phyloP scores from a whole-genome alignment of 2,329 filamentous ascomycete species.

The Colletotrichum cereale region DNA sequence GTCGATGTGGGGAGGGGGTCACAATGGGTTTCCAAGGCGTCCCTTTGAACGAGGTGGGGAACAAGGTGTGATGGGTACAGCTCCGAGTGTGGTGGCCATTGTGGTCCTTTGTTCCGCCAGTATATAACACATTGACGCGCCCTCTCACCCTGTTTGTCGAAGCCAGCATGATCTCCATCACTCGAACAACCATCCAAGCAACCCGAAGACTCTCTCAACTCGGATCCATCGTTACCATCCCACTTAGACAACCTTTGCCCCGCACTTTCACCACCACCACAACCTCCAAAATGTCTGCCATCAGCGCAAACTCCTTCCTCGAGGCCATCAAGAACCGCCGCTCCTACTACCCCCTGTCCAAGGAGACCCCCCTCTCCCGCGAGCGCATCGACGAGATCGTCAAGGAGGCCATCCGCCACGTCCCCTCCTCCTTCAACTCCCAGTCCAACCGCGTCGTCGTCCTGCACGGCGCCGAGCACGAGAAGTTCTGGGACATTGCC shows the following conservation, averaged over 20 bases:
- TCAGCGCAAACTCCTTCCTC: constrained; percentile 66
- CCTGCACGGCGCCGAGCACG: constrained; percentile 85
- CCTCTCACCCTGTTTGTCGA: neutral
- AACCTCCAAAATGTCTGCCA: constrained; percentile 41
- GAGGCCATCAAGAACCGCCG: constrained; percentile 76
- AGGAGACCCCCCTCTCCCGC: constrained; percentile 70
- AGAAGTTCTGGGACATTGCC: constrained; percentile 86
- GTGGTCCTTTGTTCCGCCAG: neutral
- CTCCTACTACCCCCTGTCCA: constrained; percentile 76
- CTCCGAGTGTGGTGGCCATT: neutral
- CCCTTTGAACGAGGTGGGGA: neutral
- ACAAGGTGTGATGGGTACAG: constrained; percentile 15
- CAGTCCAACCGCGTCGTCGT: constrained; percentile 85
- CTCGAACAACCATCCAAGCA: constrained; percentile 27
- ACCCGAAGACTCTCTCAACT: constrained; percentile 25
- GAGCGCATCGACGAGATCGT: constrained; percentile 74
- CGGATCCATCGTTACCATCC: neutral
- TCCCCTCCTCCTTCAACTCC: constrained; percentile 89
- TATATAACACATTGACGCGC: constrained; percentile 29
- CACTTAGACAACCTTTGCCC: constrained; percentile 7
- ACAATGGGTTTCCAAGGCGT: constrained; percentile 34
- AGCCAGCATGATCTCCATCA: constrained; percentile 17
- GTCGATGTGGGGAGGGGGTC: constrained; percentile 18
- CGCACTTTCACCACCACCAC: constrained; percentile 27
- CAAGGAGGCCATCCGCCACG: constrained; percentile 72